Evolutionary conservation across 306 rosid genomes (phyloP).

Genomic region (Adenanthera pavonina): DNA sequence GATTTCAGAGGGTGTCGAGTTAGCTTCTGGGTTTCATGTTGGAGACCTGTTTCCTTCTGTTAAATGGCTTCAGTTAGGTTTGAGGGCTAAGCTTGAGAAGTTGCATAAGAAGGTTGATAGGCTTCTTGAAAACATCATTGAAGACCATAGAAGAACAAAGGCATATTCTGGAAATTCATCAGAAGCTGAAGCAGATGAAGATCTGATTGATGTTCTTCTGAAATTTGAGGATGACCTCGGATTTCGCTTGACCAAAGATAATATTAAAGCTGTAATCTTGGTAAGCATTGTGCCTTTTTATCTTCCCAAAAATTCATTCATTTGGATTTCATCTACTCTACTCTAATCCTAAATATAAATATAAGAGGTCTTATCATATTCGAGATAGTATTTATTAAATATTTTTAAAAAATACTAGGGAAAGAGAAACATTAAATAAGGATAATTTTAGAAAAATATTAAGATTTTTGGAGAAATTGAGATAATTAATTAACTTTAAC

Average conservation of each 20-base stretch:
- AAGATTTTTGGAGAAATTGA: too few relatives aligned
- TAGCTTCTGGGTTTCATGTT: slow-evolving; percentile 44
- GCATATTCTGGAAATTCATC: neutral
- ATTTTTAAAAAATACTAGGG: too few relatives aligned
- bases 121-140: too few relatives aligned
- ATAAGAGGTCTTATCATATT: too few relatives aligned
- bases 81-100: slow-evolving; percentile 5
- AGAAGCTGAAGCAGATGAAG: neutral
- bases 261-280: slow-evolving; percentile 40
- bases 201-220: slow-evolving; percentile 40
- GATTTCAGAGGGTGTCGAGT: neutral
- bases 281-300: slow-evolving; percentile 26
- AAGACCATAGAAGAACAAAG: slow-evolving; percentile 19
- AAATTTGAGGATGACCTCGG: slow-evolving; percentile 23
- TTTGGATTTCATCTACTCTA: too few relatives aligned
- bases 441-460: too few relatives aligned
- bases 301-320: too few relatives aligned
- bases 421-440: too few relatives aligned
- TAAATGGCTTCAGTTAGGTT: slow-evolving; percentile 37
- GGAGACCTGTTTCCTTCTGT: slow-evolving; percentile 54
- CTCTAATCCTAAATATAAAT: too few relatives aligned
- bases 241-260: slow-evolving; percentile 31
- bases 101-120: too few relatives aligned
- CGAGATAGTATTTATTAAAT: too few relatives aligned
- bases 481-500: too few relatives aligned